Base-by-base conservation (phyloP, 2,329 filamentous ascomycete genomes). In the Camptophora hylomeconis region DNA sequence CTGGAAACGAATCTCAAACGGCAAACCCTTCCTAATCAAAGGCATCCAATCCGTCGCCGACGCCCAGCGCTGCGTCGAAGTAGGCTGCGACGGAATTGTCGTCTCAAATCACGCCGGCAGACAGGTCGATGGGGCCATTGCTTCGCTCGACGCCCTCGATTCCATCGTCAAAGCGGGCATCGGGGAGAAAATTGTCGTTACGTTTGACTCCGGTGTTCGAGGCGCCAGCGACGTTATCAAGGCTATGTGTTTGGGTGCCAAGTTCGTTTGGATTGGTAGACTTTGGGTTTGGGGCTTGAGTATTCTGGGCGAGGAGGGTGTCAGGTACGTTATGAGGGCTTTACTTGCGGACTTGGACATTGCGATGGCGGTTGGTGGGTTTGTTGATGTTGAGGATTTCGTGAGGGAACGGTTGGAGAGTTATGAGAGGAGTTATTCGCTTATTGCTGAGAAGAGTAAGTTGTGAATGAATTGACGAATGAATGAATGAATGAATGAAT, bases 61-160 rank as follows among this genome's bases (percentile, higher is more conserved):
- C 49, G 76, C 76, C 9, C 56, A 61, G 29, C 61, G 58, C 40
- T 72, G 72, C 2, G 61, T 73, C 19, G 62, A 75, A 28, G 45
- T 62, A 8, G 75, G 72, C 0, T 67, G 69, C 3, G 69, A 81
- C 39, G 77, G 71, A 0, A 77, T 83, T 26, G 63, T 82, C 2
- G 58, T 82, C 2, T 70, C 65, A 9, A 83, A 83, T 41, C 78
- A 83, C 47, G 78, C 76, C 2, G 77, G 77, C 0, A 52, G 77
- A 12, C 69, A 75, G 48, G 66, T 75, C 2, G 71, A 75, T 40
- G 70, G 70, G 0, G 69, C 70, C 3, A 56, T 69, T 32, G 69
- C 63, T 8, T 69, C 63, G 42, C 47, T 75, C 28, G 71, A 75
- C 45, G 68, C 67, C 2, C 42, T 75, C 38, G 68, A 74, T 52